Evolutionary conservation across 148 eudicot genomes (phyloP), one percentile per base, ranked within the genome.

Genomic region (Rhododendron kiyosumense): DNA sequence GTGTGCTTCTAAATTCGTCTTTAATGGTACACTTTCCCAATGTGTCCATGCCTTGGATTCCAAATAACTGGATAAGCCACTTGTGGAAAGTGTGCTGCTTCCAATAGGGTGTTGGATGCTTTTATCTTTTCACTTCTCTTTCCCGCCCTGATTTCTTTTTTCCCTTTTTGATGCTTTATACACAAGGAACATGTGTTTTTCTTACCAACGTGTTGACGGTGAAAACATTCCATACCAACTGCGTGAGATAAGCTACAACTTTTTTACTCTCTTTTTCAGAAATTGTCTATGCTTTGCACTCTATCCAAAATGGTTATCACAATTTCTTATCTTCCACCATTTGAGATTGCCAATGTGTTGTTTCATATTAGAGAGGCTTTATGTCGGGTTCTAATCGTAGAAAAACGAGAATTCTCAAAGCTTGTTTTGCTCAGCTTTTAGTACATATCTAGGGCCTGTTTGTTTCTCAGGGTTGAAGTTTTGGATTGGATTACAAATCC

Each of bases 391-490:
- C 32, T 26, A 28, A 26, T 15, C 49, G 57, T 79, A n/a, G 81
- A 78, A 34, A 41, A 41, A 34, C 4, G 28, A 65, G 71, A 9
- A n/a, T n/a, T 38, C 11, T 43, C 48, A 78, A 79, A 79, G n/a
- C 81, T 79, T 48, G 57, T 79, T 79, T 49, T 28, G 7, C 49
- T 79, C 59, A 79, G 61, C 82, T 48, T 79, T 24, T 79, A 30
- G 22, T 41, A 12, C 28, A 82, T 26, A 82, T 82, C 22, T 71
- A 32, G 76, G 38, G 18, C 41, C 76, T 71, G 4, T 65, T 71
- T 28, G 41, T 71, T 71, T 71, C 14, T 71, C 76, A 30, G 30
- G 76, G 76, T 71, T 71, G 7, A 71, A 71, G 75, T 71, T 32
- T 30, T 20, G 38, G 41, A 30, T 71, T 71, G 38, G 76, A 71